A percentile compares a stretch with the other conserved stretches of the same genome.
These are phyloP conservation scores for Cercospora canescens DNA, from an alignment of 2,329 filamentous ascomycete species.

Conservation along the genomic window DNA sequence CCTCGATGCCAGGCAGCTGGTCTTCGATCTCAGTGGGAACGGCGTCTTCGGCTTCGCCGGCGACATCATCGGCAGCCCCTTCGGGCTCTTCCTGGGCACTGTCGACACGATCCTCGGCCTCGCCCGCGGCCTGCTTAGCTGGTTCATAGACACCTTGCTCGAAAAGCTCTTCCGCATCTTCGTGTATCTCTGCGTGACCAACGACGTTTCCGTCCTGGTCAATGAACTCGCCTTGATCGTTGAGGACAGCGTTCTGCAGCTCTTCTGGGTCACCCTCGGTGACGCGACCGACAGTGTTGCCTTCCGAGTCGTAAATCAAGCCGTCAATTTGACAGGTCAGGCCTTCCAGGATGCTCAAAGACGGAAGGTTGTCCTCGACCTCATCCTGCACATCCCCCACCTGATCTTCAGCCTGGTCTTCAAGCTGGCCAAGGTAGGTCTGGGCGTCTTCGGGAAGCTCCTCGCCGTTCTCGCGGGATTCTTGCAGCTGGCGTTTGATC, in stretches of 20 bases:
- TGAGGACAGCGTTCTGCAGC: constrained; percentile 51
- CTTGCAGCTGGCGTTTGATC: constrained; percentile 43
- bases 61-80: constrained; percentile 32
- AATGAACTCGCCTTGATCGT: constrained; percentile 57
- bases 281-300: constrained; percentile 51
- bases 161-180: constrained; percentile 43
- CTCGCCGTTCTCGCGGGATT: constrained; percentile 39
- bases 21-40: constrained; percentile 43
- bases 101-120: constrained; percentile 43
- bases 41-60: constrained; percentile 32
- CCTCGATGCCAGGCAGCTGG: constrained; percentile 53
- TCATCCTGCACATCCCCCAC: constrained; percentile 35
- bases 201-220: constrained; percentile 56
- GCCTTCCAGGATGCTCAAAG: constrained; percentile 49
- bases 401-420: constrained; percentile 26
- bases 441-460: constrained; percentile 39
- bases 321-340: constrained; percentile 49
- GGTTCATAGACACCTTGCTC: constrained; percentile 50
- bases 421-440: constrained; percentile 33
- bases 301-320: constrained; percentile 52
- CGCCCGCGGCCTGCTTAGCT: constrained; percentile 42
- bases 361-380: constrained; percentile 41
- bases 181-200: constrained; percentile 53
- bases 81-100: constrained; percentile 37
- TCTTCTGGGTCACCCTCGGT: constrained; percentile 50